Conservation (phyloP, 495 filamentous ascomycete species). For the Schizothecium vesticola region DNA sequence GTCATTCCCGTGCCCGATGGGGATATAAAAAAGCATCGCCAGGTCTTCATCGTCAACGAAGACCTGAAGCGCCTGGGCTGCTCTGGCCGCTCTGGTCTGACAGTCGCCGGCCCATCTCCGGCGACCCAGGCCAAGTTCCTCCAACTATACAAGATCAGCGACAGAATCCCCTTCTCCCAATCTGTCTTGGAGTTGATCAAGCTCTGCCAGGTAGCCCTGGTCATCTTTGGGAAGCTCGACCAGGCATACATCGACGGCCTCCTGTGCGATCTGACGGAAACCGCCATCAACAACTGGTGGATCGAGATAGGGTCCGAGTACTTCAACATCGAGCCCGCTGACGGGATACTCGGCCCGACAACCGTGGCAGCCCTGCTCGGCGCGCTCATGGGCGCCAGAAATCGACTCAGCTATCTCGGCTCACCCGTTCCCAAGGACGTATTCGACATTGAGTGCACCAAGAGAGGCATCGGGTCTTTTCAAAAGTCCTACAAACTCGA, state of each 20-base stretch:
- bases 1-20: constrained; percentile 86
- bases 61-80: constrained; percentile 89
- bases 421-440: constrained; percentile 87
- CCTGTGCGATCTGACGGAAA: constrained; percentile 89
- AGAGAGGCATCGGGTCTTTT: constrained; percentile 78
- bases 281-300: constrained; percentile 93
- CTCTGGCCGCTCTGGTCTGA: constrained; percentile 81
- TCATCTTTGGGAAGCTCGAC: constrained; percentile 80
- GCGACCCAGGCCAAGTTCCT: constrained; percentile 89
- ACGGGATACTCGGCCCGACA: constrained; percentile 86
- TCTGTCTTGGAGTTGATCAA: constrained; percentile 88
- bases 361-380: constrained; percentile 86
- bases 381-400: constrained; percentile 81
- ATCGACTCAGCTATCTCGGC: constrained; percentile 71
- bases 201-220: constrained; percentile 82
- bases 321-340: constrained; percentile 85
- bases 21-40: constrained; percentile 71
- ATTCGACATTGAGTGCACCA: constrained; percentile 76
- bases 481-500: constrained; percentile 83
- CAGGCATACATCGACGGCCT: constrained; percentile 90
- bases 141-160: constrained; percentile 80
- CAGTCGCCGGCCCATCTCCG: constrained; percentile 63
- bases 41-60: constrained; percentile 91
- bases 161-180: constrained; percentile 66
- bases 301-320: constrained; percentile 84